Evolutionary conservation across 2,329 filamentous ascomycete genomes (phyloP), one percentile per base, ranked within the genome.

Genomic region (Paraconiothyrium brasiliense): DNA sequence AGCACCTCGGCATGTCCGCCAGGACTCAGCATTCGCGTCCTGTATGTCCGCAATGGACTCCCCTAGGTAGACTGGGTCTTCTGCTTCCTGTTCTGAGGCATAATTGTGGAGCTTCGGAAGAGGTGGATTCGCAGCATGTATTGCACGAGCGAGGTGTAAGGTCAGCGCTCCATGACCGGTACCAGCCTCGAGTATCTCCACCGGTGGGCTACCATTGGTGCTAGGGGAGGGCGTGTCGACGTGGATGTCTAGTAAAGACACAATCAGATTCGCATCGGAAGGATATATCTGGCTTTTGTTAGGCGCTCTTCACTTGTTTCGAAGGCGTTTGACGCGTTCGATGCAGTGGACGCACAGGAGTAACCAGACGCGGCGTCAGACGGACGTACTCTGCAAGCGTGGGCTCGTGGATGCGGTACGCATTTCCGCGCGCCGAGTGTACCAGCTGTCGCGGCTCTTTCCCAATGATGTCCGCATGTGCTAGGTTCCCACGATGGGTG

Each of bases 151-250:
- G 24, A 95, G 83, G 71, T 94, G 87, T 4, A 95, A 78, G 0
- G 92, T 94, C 60, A 95, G 79, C 37, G 90, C 89, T 60, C 92
- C 92, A 82, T 94, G 91, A n/a, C 92, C 92, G 3, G 92, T 95
- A 16, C 92, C 92, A 50, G 92, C 92, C 78, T 95, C 92, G 56
- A 95, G 88, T 48, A 95, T 91, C 73, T 94, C 90, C 13, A 94
- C 76, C 0, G 84, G 86, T 9, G 71, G 81, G 77, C 63, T 43
- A 58, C 59, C 59, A 22, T 62, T 39, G 79, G 75, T 6, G 78
- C 74, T 79, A 71, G 41, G 71, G 66, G 34, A 79, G 14, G 70
- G 68, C 2, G 68, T 70, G 69, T 70, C 80, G 34, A 88, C 85
- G 74, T 94, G 89, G 48, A 95, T 83, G 74, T 95, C 92, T 24